Evolutionary conservation across 2,329 filamentous ascomycete species (phyloP).

Genomic region (Xenoacremonium recifei): DNA sequence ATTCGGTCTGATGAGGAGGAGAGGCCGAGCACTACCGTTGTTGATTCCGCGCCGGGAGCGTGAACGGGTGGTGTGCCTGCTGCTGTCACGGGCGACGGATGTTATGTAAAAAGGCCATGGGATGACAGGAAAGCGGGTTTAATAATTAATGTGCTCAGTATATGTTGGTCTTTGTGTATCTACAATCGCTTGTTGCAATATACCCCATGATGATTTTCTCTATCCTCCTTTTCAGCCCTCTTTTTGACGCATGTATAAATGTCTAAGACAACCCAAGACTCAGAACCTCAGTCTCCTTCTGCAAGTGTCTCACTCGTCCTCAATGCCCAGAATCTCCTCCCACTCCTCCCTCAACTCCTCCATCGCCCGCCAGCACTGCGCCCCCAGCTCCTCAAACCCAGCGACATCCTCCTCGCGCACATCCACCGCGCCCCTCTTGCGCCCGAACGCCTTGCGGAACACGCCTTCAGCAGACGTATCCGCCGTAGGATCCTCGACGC

Average conservation of each 20-base stretch:
- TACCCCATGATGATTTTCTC: too few species aligned
- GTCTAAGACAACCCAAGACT: not conserved
- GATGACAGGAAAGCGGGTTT: too few species aligned
- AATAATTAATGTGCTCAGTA: too few species aligned
- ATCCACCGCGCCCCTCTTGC: slow-evolving; percentile 57
- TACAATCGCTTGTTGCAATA: too few species aligned
- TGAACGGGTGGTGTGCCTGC: too few species aligned
- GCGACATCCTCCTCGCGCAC: slow-evolving; percentile 59
- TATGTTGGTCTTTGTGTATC: too few species aligned
- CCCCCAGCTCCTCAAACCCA: slow-evolving; percentile 62
- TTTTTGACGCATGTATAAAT: not conserved
- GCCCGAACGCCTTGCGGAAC: slow-evolving; percentile 52
- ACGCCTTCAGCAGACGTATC: slow-evolving; percentile 43
- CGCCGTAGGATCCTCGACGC: slow-evolving; percentile 44
- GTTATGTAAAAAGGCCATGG: too few species aligned
- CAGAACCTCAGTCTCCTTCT: not conserved
- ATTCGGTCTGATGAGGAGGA: slow-evolving; percentile 42
- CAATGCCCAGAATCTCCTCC: slow-evolving; percentile 45
- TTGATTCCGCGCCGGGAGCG: too few species aligned
- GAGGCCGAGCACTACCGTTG: slow-evolving; percentile 17
- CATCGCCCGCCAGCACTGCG: slow-evolving; percentile 65
- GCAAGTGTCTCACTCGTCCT: slow-evolving; percentile 6
- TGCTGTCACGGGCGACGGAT: too few species aligned
- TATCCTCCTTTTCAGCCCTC: not conserved
- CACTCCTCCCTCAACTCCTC: slow-evolving; percentile 67